Conservation (phyloP, 2,329 filamentous ascomycete genomes). For the Aspergillus sp. region DNA sequence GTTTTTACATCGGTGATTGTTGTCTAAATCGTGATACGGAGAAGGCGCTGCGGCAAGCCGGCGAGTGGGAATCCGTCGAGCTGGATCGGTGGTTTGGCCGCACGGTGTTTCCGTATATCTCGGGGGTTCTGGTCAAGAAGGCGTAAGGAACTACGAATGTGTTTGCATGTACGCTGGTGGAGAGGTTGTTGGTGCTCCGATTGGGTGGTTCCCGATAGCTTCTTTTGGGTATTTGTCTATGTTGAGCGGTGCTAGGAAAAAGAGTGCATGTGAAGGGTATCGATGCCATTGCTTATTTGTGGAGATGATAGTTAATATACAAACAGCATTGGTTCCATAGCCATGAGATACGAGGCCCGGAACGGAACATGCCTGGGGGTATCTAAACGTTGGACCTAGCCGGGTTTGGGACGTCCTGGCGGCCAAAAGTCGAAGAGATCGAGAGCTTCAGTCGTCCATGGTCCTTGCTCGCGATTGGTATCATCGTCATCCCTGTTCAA, state of each 20-base stretch:
- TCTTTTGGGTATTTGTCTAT: not conserved
- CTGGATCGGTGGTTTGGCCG: constrained; percentile 43
- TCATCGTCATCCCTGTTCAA: constrained; percentile 19
- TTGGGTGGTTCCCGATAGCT: not conserved
- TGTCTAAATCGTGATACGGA: constrained; percentile 51
- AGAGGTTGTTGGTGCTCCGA: not conserved
- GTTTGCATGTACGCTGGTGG: not conserved
- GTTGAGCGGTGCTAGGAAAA: not conserved
- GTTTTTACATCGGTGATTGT: constrained; percentile 54
- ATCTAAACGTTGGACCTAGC: constrained; percentile 6
- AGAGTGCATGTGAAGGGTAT: not conserved
- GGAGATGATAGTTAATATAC: not conserved
- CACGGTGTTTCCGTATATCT: constrained; percentile 41
- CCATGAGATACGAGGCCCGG: not conserved
- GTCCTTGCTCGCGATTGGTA: constrained; percentile 31
- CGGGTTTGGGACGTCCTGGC: constrained; percentile 36
- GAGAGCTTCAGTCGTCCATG: constrained; percentile 43
- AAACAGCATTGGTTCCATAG: not conserved
- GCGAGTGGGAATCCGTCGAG: constrained; percentile 51
- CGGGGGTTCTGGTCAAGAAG: constrained; percentile 43
- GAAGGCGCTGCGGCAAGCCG: constrained; percentile 43
- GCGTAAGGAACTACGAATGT: not conserved
- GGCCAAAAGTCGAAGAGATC: constrained; percentile 48
- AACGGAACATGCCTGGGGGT: not conserved
- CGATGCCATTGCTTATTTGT: not conserved